These are phyloP conservation scores for Hypoxylon lenormandii DNA, from an alignment of 495 filamentous ascomycete species.

Conservation along the genomic window DNA sequence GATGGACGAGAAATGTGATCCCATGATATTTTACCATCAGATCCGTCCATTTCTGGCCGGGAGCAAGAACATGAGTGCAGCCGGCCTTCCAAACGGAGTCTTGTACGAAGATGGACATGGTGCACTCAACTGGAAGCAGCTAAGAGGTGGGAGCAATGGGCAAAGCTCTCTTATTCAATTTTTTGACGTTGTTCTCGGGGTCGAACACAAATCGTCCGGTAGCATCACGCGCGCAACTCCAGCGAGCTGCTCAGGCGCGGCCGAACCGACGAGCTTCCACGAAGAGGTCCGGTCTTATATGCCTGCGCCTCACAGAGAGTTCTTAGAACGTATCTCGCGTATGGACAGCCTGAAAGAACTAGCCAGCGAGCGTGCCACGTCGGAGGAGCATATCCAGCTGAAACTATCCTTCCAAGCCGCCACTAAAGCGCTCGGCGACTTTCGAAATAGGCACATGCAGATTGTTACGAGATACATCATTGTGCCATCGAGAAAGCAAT, in stretches of 20 bases:
- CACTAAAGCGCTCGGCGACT: conserved; percentile 79
- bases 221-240: conserved; percentile 76
- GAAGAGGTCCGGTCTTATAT: conserved; percentile 92
- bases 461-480: conserved; percentile 96
- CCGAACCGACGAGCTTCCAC: conserved; percentile 85
- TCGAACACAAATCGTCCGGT: conserved; percentile 84
- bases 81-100: conserved; percentile 86
- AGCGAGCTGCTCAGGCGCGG: conserved; percentile 78
- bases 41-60: conserved; percentile 94
- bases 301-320: conserved; percentile 84
- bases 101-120: conserved; percentile 82
- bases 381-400: conserved; percentile 67
- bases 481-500: conserved; percentile 64
- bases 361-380: conserved; percentile 64
- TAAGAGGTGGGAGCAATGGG: conserved; percentile 90
- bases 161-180: conserved; percentile 96
- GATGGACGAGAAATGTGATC: conserved; percentile 94
- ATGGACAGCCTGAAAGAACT: conserved; percentile 79
- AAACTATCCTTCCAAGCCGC: conserved; percentile 81
- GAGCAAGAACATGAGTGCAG: conserved; percentile 93
- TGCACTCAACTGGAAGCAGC: conserved; percentile 74
- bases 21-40: conserved; percentile 89
- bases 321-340: conserved; percentile 77
- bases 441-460: conserved; percentile 90
- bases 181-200: conserved; percentile 86